phyloP scores from a whole-genome alignment of 2,329 filamentous ascomycete genomes.

The Pseudohalonectria lignicola region DNA sequence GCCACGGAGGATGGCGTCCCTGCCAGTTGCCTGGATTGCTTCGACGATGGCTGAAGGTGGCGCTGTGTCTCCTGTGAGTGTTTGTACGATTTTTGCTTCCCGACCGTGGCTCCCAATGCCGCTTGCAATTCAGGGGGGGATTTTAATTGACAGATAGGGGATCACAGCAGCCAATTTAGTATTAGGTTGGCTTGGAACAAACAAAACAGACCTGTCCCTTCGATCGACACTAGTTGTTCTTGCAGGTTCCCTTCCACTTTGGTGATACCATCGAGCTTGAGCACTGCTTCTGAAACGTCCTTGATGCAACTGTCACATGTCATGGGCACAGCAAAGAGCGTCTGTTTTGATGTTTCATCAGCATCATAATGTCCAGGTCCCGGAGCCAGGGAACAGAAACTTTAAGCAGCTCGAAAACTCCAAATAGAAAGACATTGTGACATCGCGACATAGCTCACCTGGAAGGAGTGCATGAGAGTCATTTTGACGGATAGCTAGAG shows the following conservation, averaged over 20 bases:
- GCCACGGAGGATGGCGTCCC: constrained; percentile 88
- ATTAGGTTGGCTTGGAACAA: no score
- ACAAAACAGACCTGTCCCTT: constrained; percentile 62
- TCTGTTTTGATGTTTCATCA: constrained; percentile 37
- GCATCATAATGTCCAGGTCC: neutral
- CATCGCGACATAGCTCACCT: no score
- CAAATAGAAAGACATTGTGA: no score
- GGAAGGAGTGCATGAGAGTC: constrained; percentile 32
- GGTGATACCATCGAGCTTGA: constrained; percentile 66
- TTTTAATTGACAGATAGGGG: no score
- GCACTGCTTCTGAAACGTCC: constrained; percentile 69
- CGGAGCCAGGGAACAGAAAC: neutral
- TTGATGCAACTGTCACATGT: constrained; percentile 84
- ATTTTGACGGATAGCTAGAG: constrained; percentile 59
- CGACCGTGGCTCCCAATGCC: no score
- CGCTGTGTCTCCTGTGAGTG: constrained; percentile 35
- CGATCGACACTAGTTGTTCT: constrained; percentile 72
- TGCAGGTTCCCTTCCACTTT: constrained; percentile 75
- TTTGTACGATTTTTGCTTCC: no score
- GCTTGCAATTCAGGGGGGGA: no score
- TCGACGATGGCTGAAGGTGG: constrained; percentile 82
- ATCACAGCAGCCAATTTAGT: no score
- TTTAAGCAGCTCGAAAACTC: constrained; percentile 4
- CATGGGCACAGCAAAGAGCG: constrained; percentile 89
- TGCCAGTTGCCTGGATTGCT: constrained; percentile 79